Base-by-base conservation (phyloP, 805 yeast species). In the Metschnikowia peoriensis region DNA sequence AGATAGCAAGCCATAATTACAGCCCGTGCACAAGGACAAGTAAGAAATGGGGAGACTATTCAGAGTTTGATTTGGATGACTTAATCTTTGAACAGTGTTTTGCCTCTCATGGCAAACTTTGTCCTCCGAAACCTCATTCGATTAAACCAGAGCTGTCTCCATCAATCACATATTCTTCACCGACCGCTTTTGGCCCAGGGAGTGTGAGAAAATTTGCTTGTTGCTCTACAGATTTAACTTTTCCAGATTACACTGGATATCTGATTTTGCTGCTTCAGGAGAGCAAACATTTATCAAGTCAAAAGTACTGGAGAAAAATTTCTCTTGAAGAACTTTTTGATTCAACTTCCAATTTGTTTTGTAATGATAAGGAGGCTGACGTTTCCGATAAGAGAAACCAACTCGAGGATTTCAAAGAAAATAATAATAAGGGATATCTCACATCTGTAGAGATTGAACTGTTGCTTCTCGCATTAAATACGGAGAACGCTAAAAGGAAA, bases 11-110 rank as follows among this genome's bases (percentile, higher is more conserved):
- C 37, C 28, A 47, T 15, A 35, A 42, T 12, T 38, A 34, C 35
- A 52, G 49, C 22, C 50, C 51, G 4, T 52, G 56, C 40, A 50
- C 56, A 14, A 46, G 37, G 45, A 50, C 49, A 15, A 42, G 45
- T 9, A 40, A 38, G 32, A 14, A 28, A n/a, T 53, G 56, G 56
- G 38, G 32, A 32, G 56, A 53, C 2, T 53, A 46, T 16, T 15
- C n/a, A 6, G 51, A 44, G 44, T 46, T 51, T 4, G 53, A 53
- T 11, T 40, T 38, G 6, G 46, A 42, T 7, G 41, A 29, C 39
- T 43, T 47, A n/a, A 22, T 48, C 17, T 48, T 38, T 32, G 35
- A 43, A 28, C 38, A 28, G 15, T 43, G 37, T 22, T 43, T 48
- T 27, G 43, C 43, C 3, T 38, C 47, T n/a, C 10, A 38, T 17